Evolutionary conservation across 2,329 filamentous ascomycete genomes (phyloP), one percentile per base, ranked within the genome.

Genomic region (Immersiporthe knoxdaviesiana): DNA sequence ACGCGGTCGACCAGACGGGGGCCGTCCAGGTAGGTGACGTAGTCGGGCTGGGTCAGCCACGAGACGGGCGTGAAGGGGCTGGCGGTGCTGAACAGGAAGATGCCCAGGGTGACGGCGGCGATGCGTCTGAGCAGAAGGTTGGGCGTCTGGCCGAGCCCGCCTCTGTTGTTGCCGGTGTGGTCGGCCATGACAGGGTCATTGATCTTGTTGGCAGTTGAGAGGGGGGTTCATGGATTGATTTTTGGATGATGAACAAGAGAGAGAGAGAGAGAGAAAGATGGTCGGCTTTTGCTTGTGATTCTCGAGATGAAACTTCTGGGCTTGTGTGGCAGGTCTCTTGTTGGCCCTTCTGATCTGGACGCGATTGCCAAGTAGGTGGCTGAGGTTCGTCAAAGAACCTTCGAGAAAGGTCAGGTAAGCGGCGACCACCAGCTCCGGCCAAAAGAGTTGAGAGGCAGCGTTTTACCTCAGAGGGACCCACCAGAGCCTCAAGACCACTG

Each of bases 1-100:
- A 71, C 54, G 47, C 69, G 69, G 67, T 71, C 69, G 56, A 64
- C 54, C 14, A 71, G 37, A 37, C 50, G 50, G 10, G 67, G 67
- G n/a, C 69, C 69, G 39, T 71, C 67, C 21, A 71, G 56, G n/a
- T 59, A 52, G 3, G 69, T 71, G 59, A 58, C 24, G 54, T 60
- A 71, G 67, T 69, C 60, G 16, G 67, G 54, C 47, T 71, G 69
- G 16, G 64, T 67, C 47, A 71, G 35, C 69, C 69, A 71, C 3
- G 69, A 71, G 27, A 71, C 67, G 10, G 69, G 69, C 27, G 64
- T 52, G 59, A 71, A 63, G 37, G 56, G 47, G 47, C 52, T 54
- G 18, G 56, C 41, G 37, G 61, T 37, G 14, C 30, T 50, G 54
- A 58, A 67, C 30, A 71, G 58, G 56, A 69, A 56, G 64, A 71